Evolutionary conservation across 83 land plant genomes (phyloP).

Genomic region (Picea abies): DNA sequence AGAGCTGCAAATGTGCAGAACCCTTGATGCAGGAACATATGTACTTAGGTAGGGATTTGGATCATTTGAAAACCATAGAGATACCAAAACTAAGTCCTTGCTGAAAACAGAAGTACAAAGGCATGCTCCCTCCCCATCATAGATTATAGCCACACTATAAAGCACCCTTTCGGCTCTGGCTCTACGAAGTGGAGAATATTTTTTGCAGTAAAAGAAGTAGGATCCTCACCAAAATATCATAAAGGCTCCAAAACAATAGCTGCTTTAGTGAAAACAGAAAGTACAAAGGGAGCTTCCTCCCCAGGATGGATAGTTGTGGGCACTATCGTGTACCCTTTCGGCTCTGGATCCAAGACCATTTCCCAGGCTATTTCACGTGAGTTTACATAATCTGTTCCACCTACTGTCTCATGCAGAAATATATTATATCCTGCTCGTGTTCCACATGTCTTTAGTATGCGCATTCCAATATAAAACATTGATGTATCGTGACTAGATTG

Average conservation of each 20-base stretch:
- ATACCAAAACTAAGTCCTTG: too few relatives aligned
- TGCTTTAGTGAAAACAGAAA: constrained; percentile 98
- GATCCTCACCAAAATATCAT: constrained; percentile 15
- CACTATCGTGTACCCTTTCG: constrained; percentile 98
- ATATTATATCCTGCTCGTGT: constrained; percentile 92
- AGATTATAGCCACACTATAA: too few relatives aligned
- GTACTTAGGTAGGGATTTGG: too few relatives aligned
- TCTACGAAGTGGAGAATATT: too few relatives aligned
- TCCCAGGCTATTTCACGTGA: constrained; percentile 98
- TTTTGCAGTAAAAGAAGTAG: too few relatives aligned
- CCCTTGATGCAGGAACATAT: too few relatives aligned
- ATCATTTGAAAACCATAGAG: too few relatives aligned
- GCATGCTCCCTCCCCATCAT: too few relatives aligned
- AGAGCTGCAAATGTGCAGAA: too few relatives aligned
- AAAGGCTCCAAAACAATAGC: constrained; percentile 86
- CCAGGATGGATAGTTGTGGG: constrained; percentile 95
- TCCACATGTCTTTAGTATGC: constrained; percentile 94
- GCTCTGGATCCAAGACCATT: constrained; percentile 98
- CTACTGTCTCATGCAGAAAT: constrained; percentile 94
- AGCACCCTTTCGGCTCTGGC: too few relatives aligned
- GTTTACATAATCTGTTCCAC: constrained; percentile 97
- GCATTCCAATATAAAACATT: constrained; percentile 95
- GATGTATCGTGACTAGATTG: constrained; percentile 89
- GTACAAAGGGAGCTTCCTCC: constrained; percentile 98
- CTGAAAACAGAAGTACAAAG: too few relatives aligned